Evolutionary conservation across 495 filamentous ascomycete species (phyloP), one percentile per base, ranked within the genome.

Genomic region (Penicillium samsonianum): DNA sequence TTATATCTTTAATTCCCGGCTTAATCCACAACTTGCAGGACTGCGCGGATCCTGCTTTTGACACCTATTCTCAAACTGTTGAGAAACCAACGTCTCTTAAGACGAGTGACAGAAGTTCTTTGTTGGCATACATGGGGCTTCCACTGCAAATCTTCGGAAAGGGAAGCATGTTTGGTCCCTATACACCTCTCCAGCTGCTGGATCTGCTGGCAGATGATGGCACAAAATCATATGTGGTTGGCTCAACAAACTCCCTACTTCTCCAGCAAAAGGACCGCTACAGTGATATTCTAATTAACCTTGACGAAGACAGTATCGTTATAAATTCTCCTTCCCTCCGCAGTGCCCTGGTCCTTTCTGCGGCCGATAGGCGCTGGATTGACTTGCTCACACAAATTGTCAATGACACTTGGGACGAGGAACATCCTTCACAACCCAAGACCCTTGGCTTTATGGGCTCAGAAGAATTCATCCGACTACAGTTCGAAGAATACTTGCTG

Each of bases 401-500:
- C 33, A 90, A 91, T 63, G 92, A 97, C 56, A 96, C 92, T 1
- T 98, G 94, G 94, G 93, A 98, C 72, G 90, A 96, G 37, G 77
- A 84, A 6, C 92, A 98, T 71, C 94, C 94, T 7, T 80, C 85
- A 49, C 84, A 89, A 41, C 94, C 94, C 16, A 96, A 92, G 63
- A 96, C 91, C 7, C 88, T 96, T 78, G 93, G 92, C 17, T 98
- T 96, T 67, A 88, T 91, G 63, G 94, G 94, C 50, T 96, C 92
- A 57, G 94, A 98, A 76, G 95, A 98, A 67, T 98, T 97, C 69
- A 98, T 98, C 65, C 84, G 94, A 19, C 83, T 98, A 7, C 94
- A 98, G 64, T 98, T 98, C 58, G 94, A 98, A 76, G 95, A 98
- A 68, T 98, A 98, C 65, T 80, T 98, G 17, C 80, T 98, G 7